Percentiles rank a stretch among this genome's conserved stretches.
Conservation (phyloP, 1,284 basidiomycete genomes). For the Trametes hirsuta region DNA sequence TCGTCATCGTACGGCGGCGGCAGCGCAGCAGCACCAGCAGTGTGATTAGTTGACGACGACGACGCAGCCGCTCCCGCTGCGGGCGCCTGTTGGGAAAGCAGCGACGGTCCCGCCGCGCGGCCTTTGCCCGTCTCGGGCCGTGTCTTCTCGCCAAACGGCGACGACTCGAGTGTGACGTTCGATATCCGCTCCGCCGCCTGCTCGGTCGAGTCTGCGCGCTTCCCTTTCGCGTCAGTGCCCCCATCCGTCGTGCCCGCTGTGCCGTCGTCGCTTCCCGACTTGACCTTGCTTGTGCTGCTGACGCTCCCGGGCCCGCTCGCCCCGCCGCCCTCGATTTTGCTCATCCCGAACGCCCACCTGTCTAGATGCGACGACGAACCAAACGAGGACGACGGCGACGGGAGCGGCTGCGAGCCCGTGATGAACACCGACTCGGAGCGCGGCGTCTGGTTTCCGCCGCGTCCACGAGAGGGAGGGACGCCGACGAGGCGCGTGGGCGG, state of each 20-base stretch:
- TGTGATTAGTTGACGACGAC: not conserved
- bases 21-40: not conserved
- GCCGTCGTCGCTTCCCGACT: conserved; percentile 21
- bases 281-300: conserved; percentile 24
- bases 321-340: conserved; percentile 57
- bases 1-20: conserved; percentile 26
- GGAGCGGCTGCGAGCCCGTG: conserved; percentile 92
- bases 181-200: conserved; percentile 61
- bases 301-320: conserved; percentile 33
- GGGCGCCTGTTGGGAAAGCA: conserved; percentile 81
- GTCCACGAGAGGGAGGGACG: conserved; percentile 92
- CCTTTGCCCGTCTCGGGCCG: conserved; percentile 36
- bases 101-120: conserved; percentile 66
- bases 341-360: conserved; percentile 94
- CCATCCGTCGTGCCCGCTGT: not conserved
- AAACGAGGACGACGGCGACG: conserved; percentile 75
- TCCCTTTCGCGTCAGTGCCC: conserved; percentile 24
- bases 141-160: conserved; percentile 59
- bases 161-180: conserved; percentile 65
- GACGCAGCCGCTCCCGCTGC: conserved; percentile 9
- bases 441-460: conserved; percentile 97
- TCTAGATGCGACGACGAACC: conserved; percentile 84
- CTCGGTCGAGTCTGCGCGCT: conserved; percentile 46
- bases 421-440: conserved; percentile 89
- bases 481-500: conserved; percentile 86